These are phyloP conservation scores for Chaetomium fimeti DNA, from an alignment of 495 filamentous ascomycete genomes.

Conservation along the genomic window DNA sequence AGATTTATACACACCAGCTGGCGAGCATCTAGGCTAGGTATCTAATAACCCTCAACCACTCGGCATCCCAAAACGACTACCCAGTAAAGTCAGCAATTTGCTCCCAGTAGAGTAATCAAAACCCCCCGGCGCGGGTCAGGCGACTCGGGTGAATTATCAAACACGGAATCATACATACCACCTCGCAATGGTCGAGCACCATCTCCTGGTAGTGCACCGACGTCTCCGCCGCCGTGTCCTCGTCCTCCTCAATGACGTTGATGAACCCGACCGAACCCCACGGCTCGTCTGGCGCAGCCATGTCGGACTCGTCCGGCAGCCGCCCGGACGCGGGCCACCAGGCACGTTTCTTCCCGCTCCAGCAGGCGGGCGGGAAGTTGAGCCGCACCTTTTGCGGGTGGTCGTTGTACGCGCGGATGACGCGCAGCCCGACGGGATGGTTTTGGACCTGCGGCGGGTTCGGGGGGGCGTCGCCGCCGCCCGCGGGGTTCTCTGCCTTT, in stretches of 20 bases:
- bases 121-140: no score
- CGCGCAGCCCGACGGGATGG: background rate
- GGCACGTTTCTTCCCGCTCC: background rate
- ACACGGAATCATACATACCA: background rate
- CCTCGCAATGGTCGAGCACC: conserved; percentile 6
- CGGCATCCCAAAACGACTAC: conserved; percentile 6
- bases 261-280: background rate
- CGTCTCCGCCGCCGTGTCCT: no score
- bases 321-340: background rate
- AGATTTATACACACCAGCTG: background rate
- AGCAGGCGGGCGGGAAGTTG: background rate
- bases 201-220: conserved; percentile 3
- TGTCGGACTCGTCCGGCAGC: background rate
- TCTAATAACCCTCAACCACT: conserved; percentile 14
- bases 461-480: no score
- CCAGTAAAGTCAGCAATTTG: background rate
- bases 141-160: background rate
- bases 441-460: background rate
- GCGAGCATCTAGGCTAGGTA: no score
- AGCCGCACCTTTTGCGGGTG: background rate
- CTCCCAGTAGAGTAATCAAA: background rate
- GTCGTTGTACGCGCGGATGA: background rate
- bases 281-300: background rate
- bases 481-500: no score
- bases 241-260: background rate